These are phyloP conservation scores for Lachancea thermotolerans DNA, from an alignment of 805 yeast species.

Conservation along the genomic window DNA sequence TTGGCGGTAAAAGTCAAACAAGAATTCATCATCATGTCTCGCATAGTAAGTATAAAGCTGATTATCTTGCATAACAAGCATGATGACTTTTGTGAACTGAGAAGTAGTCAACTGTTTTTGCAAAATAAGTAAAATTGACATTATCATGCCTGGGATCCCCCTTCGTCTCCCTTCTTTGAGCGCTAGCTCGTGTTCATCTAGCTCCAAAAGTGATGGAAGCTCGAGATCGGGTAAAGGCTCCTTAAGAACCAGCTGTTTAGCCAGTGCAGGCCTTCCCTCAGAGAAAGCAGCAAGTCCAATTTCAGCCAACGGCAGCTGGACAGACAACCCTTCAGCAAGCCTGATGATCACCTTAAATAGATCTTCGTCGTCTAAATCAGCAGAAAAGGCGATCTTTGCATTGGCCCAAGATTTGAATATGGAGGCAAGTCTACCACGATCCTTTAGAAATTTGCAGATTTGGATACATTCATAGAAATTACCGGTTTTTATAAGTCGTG, in stretches of 20 bases:
- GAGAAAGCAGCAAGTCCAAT: slow-evolving; percentile 23
- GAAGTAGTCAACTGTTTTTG: slow-evolving; percentile 49
- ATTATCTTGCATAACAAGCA: slow-evolving; percentile 34
- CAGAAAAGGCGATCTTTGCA: slow-evolving; percentile 51
- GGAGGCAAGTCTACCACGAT: slow-evolving; percentile 37
- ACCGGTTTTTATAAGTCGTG: slow-evolving; percentile 51
- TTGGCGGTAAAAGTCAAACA: slow-evolving; percentile 55
- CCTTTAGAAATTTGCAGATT: slow-evolving; percentile 43
- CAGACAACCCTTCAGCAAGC: slow-evolving; percentile 32
- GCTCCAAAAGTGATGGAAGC: slow-evolving; percentile 55
- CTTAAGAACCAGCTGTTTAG: slow-evolving; percentile 57
- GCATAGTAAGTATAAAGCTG: slow-evolving; percentile 31
- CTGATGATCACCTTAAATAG: slow-evolving; percentile 44
- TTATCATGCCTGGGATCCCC: slow-evolving; percentile 52
- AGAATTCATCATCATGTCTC: slow-evolving; percentile 31
- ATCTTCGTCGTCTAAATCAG: slow-evolving; percentile 50
- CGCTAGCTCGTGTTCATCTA: slow-evolving; percentile 69
- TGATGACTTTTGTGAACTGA: slow-evolving; percentile 60
- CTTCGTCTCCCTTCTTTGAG: slow-evolving; percentile 57
- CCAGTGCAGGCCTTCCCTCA: slow-evolving; percentile 71
- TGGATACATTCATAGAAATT: slow-evolving; percentile 58
- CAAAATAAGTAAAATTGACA: slow-evolving; percentile 41
- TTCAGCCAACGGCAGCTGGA: slow-evolving; percentile 16
- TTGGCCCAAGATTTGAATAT: slow-evolving; percentile 80
- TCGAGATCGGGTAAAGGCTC: slow-evolving; percentile 57